A percentile compares a stretch with the other conserved stretches of the same genome.
Evolutionary conservation across 1,139 yeast genomes (phyloP).

Genomic region (Geotrichum klebahnii): DNA sequence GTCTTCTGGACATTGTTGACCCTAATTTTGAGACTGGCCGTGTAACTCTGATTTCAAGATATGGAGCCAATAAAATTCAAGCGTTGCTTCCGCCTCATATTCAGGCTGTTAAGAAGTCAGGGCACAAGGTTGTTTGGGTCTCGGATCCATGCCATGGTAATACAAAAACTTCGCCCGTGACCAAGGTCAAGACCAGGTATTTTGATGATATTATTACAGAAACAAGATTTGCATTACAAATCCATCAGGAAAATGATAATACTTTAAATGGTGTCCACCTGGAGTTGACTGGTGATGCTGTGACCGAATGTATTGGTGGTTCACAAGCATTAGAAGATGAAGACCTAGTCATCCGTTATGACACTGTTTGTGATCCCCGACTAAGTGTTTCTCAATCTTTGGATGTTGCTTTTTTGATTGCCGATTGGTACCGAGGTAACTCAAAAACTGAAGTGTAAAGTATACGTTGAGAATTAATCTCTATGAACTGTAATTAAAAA

Average conservation of each 20-base stretch:
- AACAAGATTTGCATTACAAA: constrained; percentile 38
- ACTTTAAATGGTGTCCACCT: constrained; percentile 43
- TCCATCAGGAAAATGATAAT: constrained; percentile 39
- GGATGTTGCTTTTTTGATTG: constrained; percentile 45
- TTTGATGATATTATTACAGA: constrained; percentile 44
- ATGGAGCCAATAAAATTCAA: constrained; percentile 41
- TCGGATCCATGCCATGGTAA: constrained; percentile 47
- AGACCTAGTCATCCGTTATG: constrained; percentile 42
- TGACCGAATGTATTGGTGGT: constrained; percentile 47
- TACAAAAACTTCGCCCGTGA: constrained; percentile 42
- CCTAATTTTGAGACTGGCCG: constrained; percentile 42
- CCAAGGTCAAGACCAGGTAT: constrained; percentile 44
- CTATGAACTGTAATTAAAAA: too few relatives aligned
- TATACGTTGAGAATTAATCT: too few relatives aligned
- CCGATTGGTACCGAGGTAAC: constrained; percentile 35
- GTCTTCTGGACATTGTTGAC: constrained; percentile 42
- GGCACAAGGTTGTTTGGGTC: constrained; percentile 45
- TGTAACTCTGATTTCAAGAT: constrained; percentile 44
- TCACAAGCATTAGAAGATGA: constrained; percentile 43
- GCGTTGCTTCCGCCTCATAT: constrained; percentile 42
- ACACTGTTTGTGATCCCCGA: constrained; percentile 46
- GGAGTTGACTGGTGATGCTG: constrained; percentile 46
- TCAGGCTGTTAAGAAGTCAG: constrained; percentile 40
- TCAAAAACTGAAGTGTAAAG: constrained; percentile 8
- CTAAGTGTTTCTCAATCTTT: constrained; percentile 41